Evolutionary conservation across 768 basidiomycete genomes (phyloP).

Genomic region (Rickenella mellea): DNA sequence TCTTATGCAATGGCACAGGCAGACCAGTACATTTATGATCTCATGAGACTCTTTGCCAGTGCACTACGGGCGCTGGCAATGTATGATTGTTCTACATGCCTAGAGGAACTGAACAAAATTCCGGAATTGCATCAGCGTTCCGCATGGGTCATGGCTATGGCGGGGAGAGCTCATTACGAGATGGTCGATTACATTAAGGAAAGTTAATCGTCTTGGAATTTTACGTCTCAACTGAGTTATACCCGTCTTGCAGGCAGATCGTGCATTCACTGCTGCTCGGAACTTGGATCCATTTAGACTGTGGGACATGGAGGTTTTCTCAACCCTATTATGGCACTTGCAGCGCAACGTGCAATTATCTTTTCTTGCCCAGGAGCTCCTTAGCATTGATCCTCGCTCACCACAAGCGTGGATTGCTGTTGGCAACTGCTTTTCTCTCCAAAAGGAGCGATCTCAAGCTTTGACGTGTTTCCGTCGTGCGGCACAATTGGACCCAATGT

Average conservation of each 20-base stretch:
- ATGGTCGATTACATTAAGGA: conserved; percentile 82
- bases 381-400: conserved; percentile 73
- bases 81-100: conserved; percentile 68
- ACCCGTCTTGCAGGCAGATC: conserved; percentile 56
- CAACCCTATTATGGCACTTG: conserved; percentile 93
- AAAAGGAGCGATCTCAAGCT: conserved; percentile 90
- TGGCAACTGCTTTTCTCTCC: conserved; percentile 90
- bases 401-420: conserved; percentile 93
- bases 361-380: conserved; percentile 85
- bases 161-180: conserved; percentile 86
- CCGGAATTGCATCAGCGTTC: conserved; percentile 66
- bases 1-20: conserved; percentile 64
- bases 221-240: conserved; percentile 11
- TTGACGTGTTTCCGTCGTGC: conserved; percentile 92
- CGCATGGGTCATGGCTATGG: conserved; percentile 70
- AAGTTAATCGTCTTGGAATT: conserved; percentile 23
- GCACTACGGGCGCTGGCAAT: conserved; percentile 66
- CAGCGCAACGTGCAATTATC: conserved; percentile 78
- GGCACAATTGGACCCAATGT: conserved; percentile 76
- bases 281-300: conserved; percentile 83
- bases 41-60: conserved; percentile 73
- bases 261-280: conserved; percentile 77
- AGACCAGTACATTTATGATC: conserved; percentile 74
- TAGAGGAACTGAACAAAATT: conserved; percentile 69
- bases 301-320: conserved; percentile 93